Evolutionary conservation across 805 yeast genomes (phyloP).

Genomic region (Kodamaea lidongshanica): DNA sequence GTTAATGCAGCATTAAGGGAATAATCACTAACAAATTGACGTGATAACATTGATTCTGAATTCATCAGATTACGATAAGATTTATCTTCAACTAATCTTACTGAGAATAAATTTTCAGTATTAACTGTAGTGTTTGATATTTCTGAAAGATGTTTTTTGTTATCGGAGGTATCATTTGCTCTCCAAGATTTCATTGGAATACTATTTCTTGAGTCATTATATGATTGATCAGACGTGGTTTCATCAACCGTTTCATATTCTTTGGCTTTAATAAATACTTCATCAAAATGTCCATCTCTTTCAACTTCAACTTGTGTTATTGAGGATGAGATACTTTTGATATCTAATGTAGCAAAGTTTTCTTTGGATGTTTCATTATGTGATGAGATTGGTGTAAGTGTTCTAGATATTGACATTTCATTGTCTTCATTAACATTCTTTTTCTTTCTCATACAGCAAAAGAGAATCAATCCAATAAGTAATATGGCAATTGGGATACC

Average conservation of each 20-base stretch:
- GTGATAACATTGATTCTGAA: conserved; percentile 18
- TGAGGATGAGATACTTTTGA: conserved; percentile 41
- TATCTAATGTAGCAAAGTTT: conserved; percentile 21
- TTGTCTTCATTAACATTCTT: conserved; percentile 10
- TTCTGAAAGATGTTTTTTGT: conserved; percentile 54
- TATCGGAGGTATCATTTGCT: conserved; percentile 30
- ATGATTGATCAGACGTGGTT: background rate
- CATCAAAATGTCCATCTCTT: conserved; percentile 15
- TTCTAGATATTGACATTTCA: background rate
- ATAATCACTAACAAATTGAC: conserved; percentile 19
- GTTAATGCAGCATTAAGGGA: conserved; percentile 21
- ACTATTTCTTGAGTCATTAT: conserved; percentile 20
- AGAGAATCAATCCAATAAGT: conserved; percentile 44
- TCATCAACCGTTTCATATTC: conserved; percentile 6
- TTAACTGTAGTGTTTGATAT: conserved; percentile 78
- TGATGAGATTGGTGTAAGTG: no score
- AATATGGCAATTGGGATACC: conserved; percentile 61
- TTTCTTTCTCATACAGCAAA: conserved; percentile 42
- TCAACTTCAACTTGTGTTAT: conserved; percentile 28
- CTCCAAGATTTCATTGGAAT: conserved; percentile 41
- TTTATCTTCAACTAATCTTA: conserved; percentile 62
- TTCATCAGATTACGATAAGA: conserved; percentile 26
- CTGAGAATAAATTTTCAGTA: conserved; percentile 75
- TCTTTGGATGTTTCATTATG: conserved; percentile 9
- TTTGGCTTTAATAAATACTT: no score